These are phyloP conservation scores for Aspergillus ochraceus DNA, from an alignment of 2,329 filamentous ascomycete genomes.

Conservation along the genomic window DNA sequence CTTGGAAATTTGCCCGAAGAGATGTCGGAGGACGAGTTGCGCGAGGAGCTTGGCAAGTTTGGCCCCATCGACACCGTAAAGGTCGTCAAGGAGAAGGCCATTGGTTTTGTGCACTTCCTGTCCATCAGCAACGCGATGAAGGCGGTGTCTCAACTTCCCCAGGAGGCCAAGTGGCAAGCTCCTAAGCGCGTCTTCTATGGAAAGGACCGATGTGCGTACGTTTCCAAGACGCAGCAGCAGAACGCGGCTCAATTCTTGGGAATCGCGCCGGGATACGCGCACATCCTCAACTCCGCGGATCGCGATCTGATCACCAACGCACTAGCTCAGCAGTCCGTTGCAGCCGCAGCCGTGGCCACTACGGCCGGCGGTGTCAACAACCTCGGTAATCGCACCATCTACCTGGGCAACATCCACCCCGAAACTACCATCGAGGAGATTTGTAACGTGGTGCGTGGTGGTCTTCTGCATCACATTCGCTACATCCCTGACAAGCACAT, in stretches of 20 bases:
- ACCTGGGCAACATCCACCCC: conserved; percentile 96
- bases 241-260: conserved; percentile 97
- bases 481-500: conserved; percentile 99
- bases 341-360: conserved; percentile 92
- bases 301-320: conserved; percentile 96
- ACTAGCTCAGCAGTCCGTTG: conserved; percentile 94
- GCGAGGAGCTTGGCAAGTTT: conserved; percentile 94
- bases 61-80: conserved; percentile 96
- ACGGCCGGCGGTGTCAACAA: conserved; percentile 97
- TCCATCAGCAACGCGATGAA: conserved; percentile 99
- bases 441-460: conserved; percentile 96
- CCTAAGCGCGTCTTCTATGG: conserved; percentile 97
- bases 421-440: conserved; percentile 99
- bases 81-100: conserved; percentile 95
- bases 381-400: conserved; percentile 94
- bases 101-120: conserved; percentile 95
- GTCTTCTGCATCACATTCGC: conserved; percentile 93
- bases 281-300: conserved; percentile 93
- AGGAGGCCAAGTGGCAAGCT: conserved; percentile 95
- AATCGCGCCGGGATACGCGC: conserved; percentile 93
- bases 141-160: conserved; percentile 91
- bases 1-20: conserved; percentile 91
- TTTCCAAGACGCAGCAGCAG: conserved; percentile 99
- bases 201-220: conserved; percentile 97
- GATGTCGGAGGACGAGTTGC: conserved; percentile 83